phyloP scores from a whole-genome alignment of 2,329 filamentous ascomycete genomes.

The Penicillium italicum region DNA sequence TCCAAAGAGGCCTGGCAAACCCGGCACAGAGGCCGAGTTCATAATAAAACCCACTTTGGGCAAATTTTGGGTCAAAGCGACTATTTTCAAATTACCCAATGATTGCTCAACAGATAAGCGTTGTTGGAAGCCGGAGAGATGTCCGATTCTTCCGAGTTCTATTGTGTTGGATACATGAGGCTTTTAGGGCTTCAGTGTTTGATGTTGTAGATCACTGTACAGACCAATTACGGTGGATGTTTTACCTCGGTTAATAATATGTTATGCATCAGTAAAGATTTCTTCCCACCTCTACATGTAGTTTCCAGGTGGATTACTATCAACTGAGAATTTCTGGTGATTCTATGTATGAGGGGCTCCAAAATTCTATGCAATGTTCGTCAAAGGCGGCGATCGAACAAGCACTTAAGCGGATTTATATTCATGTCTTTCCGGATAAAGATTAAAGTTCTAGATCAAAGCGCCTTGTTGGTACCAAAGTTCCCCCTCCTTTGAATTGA shows the following conservation, averaged over 20 bases:
- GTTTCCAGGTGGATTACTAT: not conserved
- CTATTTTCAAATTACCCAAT: not conserved
- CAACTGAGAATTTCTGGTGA: not conserved
- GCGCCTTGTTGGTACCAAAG: not conserved
- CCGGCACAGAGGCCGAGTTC: conserved; percentile 8
- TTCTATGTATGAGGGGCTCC: not conserved
- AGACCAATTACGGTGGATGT: not conserved
- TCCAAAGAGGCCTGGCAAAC: not conserved
- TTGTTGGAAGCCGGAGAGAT: not conserved
- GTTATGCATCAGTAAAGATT: not conserved
- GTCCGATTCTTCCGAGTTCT: not conserved
- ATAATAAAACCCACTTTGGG: not conserved
- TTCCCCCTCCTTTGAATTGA: not conserved
- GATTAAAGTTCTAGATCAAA: too few species aligned
- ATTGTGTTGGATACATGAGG: not conserved
- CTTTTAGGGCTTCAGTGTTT: not conserved
- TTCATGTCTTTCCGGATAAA: not conserved
- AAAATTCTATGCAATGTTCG: not conserved
- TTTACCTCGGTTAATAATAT: not conserved
- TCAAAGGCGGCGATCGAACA: not conserved
- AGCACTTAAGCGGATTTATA: not conserved
- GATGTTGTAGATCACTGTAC: not conserved
- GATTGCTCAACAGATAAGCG: not conserved
- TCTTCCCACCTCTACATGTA: not conserved
- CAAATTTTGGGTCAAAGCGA: not conserved